These are phyloP conservation scores for Leishmania gerbilli DNA, from an alignment of 208 protist genomes.

Conservation along the genomic window DNA sequence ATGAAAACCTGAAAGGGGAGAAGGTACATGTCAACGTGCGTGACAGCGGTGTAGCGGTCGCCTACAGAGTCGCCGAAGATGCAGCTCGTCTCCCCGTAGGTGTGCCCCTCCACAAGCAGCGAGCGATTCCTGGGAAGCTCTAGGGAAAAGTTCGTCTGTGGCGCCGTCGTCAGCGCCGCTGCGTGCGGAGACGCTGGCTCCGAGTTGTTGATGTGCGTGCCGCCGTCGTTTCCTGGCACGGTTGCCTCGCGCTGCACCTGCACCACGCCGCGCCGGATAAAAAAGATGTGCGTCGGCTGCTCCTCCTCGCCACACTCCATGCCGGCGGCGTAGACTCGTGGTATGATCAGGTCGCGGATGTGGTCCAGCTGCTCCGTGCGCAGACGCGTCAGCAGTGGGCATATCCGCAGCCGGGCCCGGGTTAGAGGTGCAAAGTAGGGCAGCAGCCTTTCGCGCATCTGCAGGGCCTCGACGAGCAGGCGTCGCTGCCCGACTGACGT, in stretches of 20 bases:
- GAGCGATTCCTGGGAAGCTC: slow-evolving; percentile 50
- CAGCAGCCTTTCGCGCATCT: slow-evolving; percentile 60
- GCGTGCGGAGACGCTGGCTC: slow-evolving; percentile 16
- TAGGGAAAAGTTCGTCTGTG: slow-evolving; percentile 18
- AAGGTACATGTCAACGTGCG: slow-evolving; percentile 77
- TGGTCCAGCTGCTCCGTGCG: slow-evolving; percentile 50
- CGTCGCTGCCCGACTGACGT: slow-evolving; percentile 40
- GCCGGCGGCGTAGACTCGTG: slow-evolving; percentile 63
- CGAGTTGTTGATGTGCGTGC: not conserved
- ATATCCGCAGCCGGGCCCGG: slow-evolving; percentile 53
- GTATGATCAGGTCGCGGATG: slow-evolving; percentile 60
- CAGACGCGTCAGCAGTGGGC: slow-evolving; percentile 61
- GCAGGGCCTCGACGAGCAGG: slow-evolving; percentile 47
- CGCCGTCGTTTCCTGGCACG: slow-evolving; percentile 10
- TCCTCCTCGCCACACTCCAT: slow-evolving; percentile 62
- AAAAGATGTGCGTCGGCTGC: slow-evolving; percentile 66
- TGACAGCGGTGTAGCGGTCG: slow-evolving; percentile 62
- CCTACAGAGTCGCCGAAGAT: slow-evolving; percentile 68
- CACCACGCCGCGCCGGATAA: slow-evolving; percentile 76
- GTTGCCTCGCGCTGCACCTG: slow-evolving; percentile 51
- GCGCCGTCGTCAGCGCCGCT: not conserved
- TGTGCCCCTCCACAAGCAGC: slow-evolving; percentile 79
- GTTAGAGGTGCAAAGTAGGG: slow-evolving; percentile 69
- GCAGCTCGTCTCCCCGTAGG: slow-evolving; percentile 76
- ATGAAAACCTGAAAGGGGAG: slow-evolving; percentile 77